These are phyloP conservation scores for Chrysanthemum lavandulifolium DNA, from an alignment of 129 eudicot species.

Conservation along the genomic window DNA sequence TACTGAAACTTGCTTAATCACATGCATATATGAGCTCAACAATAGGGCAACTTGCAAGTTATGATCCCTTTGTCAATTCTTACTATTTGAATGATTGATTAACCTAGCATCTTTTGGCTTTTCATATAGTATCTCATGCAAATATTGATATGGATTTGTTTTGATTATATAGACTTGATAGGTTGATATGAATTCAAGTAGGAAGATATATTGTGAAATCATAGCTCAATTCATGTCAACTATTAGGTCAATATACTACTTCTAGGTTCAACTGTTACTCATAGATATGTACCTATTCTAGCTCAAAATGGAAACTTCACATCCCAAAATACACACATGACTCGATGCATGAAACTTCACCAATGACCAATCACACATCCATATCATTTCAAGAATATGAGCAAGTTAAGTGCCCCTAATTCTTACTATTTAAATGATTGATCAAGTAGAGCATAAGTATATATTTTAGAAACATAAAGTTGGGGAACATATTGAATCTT, in stretches of 20 bases:
- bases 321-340: slow-evolving; percentile 7
- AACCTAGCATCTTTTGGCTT: slow-evolving; percentile 1
- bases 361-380: background rate
- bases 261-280: background rate
- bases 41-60: background rate
- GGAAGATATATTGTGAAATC: background rate
- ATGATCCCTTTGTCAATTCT: background rate
- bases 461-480: slow-evolving; percentile 32
- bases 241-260: background rate
- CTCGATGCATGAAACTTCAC: slow-evolving; percentile 5
- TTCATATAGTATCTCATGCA: background rate
- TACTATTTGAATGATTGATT: background rate
- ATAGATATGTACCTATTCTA: background rate
- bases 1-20: background rate
- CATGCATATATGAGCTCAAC: background rate
- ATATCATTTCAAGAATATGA: slow-evolving; percentile 26
- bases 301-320: slow-evolving; percentile 6
- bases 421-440: slow-evolving; percentile 28
- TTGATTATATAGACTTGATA: background rate
- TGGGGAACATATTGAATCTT: slow-evolving; percentile 49
- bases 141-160: background rate
- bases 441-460: slow-evolving; percentile 27
- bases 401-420: slow-evolving; percentile 17
- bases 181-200: background rate
- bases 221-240: background rate